Evolutionary conservation across 139 green algal species (phyloP), one percentile per base, ranked within the genome.

Genomic region (Mesotaenium endlicherianum): DNA sequence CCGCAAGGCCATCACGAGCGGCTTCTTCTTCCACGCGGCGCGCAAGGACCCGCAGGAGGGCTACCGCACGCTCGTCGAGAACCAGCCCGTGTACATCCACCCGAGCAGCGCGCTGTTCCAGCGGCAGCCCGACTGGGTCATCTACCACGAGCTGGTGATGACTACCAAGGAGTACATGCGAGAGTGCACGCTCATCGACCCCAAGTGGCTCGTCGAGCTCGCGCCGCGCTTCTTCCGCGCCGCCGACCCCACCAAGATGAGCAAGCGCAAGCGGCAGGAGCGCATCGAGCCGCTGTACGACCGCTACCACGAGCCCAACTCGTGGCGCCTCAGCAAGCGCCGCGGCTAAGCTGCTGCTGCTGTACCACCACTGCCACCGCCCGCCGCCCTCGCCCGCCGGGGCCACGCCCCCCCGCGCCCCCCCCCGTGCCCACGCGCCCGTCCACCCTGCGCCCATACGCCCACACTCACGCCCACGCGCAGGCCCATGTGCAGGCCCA

Each of bases 251-350:
- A 87, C 95, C 83, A 95, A 95, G 88, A 90, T 99, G 44, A 95
- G 89, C 26, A 91, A 95, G 14, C 89, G 95, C 71, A 99, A 99
- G 92, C 88, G 93, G 42, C 89, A 91, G 77, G 96, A 99, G 91
- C 92, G 93, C 68, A 95, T 99, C 67, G 96, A 99, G 93, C 96
- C 96, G 38, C 89, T 99, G 77, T 97, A 97, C 85, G 95, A 99
- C 81, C 82, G 89, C 41, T 97, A 95, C 91, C 90, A 94, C 71
- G 94, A 98, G 84, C 95, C 95, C 30, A 93, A 82, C 60, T 71
- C 77, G 34, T 88, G 82, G 82, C 38, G 82, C 76, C 50, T 88
- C 26, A 86, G 76, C 26, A 88, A 88, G 49, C 60, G 82, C 8
- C 47, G 81, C n/a, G 75, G 43, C 0, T 87, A 85, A 80, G 42